Percentiles rank a stretch among this genome's conserved stretches.
phyloP scores from a whole-genome alignment of 2,329 filamentous ascomycete genomes.

The Neoascochyta sp. region DNA sequence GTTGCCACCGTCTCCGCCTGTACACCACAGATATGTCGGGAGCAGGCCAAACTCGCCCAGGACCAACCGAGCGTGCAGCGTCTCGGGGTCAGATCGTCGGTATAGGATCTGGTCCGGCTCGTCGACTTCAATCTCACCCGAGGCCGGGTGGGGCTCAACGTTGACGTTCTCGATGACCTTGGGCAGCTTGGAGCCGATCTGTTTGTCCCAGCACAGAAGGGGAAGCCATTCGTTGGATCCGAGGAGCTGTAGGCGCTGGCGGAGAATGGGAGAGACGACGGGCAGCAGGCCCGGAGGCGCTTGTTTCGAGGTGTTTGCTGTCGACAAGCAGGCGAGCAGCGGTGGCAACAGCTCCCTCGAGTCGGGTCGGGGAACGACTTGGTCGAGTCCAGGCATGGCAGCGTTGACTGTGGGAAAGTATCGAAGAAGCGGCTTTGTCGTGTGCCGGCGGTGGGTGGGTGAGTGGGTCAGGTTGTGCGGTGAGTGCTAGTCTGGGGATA shows the following conservation, averaged over 20 bases:
- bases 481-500: constrained; percentile 11
- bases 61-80: constrained; percentile 63
- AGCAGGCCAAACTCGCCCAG: constrained; percentile 60
- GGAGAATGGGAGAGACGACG: constrained; percentile 60
- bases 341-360: constrained; percentile 57
- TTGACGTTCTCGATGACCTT: constrained; percentile 59
- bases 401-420: constrained; percentile 2
- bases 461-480: not conserved
- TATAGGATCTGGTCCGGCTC: constrained; percentile 62
- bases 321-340: constrained; percentile 60
- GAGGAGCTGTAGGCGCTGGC: constrained; percentile 61
- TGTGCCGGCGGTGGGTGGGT: not conserved
- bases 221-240: constrained; percentile 66
- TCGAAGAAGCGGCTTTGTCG: not conserved
- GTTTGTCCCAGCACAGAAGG: constrained; percentile 65
- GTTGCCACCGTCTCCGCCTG: constrained; percentile 59
- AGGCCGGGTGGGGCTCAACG: constrained; percentile 76
- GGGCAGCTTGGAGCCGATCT: constrained; percentile 57
- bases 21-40: constrained; percentile 67
- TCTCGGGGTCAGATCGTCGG: constrained; percentile 70
- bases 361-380: constrained; percentile 54
- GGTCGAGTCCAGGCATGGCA: constrained; percentile 46
- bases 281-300: constrained; percentile 60
- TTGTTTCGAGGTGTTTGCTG: constrained; percentile 56
- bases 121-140: constrained; percentile 73